Evolutionary conservation across 345 rosid genomes (phyloP), one percentile per base, ranked within the genome.

Genomic region (Clausena lansium): DNA sequence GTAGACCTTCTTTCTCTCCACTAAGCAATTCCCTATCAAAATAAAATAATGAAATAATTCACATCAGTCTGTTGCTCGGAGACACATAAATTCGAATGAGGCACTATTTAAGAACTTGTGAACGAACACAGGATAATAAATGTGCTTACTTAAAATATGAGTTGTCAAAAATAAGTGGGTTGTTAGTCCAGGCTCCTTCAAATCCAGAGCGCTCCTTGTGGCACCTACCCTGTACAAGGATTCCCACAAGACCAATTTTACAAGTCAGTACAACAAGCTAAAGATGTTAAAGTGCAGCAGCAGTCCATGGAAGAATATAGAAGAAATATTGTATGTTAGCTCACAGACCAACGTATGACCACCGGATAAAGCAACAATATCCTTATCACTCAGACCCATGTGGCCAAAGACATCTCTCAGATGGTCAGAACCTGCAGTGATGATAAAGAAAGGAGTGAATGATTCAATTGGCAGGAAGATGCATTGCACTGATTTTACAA

Each of bases 121-220:
- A 5, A 35, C 15, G 33, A 24, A 2, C 2, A 54, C 2, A 33
- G 24, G 2, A 9, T 8, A 24, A 30, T 32, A 70, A 59, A 7
- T 0, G 27, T 7, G 63, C 85, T 81, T 83, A 93, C 99, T 84
- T 95, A 87, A 91, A 95, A 81, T 92, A 95, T 24, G 91, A 87
- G 85, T 95, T 95, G 50, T 92, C 98, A 68, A 95, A 95, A 74
- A 90, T 88, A 64, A 93, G 94, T 57, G 98, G 98, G 73, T 92
- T 91, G 67, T 73, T 38, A 33, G 99, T 95, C 99, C 99, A 93
- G 14, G 98, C 82, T 33, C 98, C 99, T 47, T 95, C 98, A 76
- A 93, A 93, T 52, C 98, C 98, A 27, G 98, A 95, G 20, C 97
- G 90, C 76, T 93, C 99, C 84, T 93, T 89, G 89, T 93, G 98